phyloP scores from a whole-genome alignment of 257 asterid genomes.

The Capsicum baccatum region DNA sequence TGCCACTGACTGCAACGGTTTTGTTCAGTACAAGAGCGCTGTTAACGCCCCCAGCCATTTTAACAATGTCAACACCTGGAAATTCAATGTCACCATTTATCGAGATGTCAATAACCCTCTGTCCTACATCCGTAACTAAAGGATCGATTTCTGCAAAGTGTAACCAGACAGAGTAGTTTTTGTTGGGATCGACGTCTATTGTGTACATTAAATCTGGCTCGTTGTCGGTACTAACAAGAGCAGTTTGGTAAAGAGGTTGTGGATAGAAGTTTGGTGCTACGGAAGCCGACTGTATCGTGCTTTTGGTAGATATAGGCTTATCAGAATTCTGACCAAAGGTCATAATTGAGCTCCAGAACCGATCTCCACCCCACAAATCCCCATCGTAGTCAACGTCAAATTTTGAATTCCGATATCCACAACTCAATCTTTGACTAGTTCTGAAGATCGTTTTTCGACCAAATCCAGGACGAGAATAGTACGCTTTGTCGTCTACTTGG shows the following conservation, averaged over 20 bases:
- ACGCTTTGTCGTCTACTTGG: constrained; percentile 76
- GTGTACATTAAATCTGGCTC: constrained; percentile 67
- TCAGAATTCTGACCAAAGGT: constrained; percentile 69
- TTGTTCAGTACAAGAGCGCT: constrained; percentile 80
- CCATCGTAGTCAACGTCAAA: constrained; percentile 80
- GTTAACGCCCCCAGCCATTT: constrained; percentile 68
- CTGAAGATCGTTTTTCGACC: constrained; percentile 84
- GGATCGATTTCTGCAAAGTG: constrained; percentile 96
- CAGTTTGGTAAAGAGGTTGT: constrained; percentile 77
- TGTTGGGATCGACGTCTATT: constrained; percentile 82
- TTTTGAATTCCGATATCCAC: constrained; percentile 65
- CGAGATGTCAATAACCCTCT: constrained; percentile 76
- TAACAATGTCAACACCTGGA: constrained; percentile 66
- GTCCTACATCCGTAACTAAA: constrained; percentile 62
- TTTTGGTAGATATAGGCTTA: constrained; percentile 45
- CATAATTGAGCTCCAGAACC: constrained; percentile 72
- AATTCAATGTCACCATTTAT: constrained; percentile 67
- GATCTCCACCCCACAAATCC: constrained; percentile 92
- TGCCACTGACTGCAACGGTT: constrained; percentile 77
- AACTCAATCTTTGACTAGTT: constrained; percentile 71
- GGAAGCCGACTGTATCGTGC: constrained; percentile 55
- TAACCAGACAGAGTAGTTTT: constrained; percentile 89
- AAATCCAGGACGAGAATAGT: constrained; percentile 66
- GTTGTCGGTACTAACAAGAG: constrained; percentile 62
- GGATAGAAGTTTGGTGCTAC: constrained; percentile 84